phyloP scores from a whole-genome alignment of 495 filamentous ascomycete genomes.

The Neurospora sp. region DNA sequence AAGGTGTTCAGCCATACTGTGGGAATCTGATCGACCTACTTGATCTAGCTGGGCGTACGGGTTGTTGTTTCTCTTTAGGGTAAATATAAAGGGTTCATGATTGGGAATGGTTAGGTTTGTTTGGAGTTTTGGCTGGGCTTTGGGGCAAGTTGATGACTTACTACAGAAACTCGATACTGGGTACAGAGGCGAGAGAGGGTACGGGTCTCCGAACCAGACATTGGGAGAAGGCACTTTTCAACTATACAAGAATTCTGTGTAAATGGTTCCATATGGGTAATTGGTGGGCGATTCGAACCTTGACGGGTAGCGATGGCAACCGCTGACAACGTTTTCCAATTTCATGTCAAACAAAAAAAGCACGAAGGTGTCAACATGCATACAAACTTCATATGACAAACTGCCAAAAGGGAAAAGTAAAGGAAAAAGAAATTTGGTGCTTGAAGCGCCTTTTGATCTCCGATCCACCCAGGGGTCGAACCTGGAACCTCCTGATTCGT shows the following conservation, averaged over 20 bases:
- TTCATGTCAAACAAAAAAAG: not conserved
- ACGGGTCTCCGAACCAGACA: not conserved
- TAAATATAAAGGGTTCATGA: not conserved
- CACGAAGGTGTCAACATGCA: not conserved
- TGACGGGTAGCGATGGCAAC: not conserved
- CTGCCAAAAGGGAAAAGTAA: not conserved
- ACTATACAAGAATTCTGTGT: not conserved
- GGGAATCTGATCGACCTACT: constrained; percentile 20
- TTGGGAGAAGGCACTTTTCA: not conserved
- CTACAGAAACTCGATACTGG: not conserved
- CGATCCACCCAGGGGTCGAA: not conserved
- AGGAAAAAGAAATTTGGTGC: not conserved
- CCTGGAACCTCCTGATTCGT: not conserved
- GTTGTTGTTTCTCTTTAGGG: not conserved
- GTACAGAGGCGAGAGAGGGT: not conserved
- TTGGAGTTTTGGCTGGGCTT: not conserved
- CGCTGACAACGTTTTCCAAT: not conserved
- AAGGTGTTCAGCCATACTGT: constrained; percentile 56
- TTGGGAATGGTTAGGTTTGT: not conserved
- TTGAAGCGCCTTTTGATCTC: not conserved
- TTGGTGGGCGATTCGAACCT: not conserved
- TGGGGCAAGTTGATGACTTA: not conserved
- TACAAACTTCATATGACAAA: not conserved
- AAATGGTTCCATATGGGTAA: not conserved
- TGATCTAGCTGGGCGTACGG: not conserved